Percentiles rank a stretch among this genome's conserved stretches.
Evolutionary conservation across 148 eudicot genomes (phyloP).

Genomic region (Rheum nobile): DNA sequence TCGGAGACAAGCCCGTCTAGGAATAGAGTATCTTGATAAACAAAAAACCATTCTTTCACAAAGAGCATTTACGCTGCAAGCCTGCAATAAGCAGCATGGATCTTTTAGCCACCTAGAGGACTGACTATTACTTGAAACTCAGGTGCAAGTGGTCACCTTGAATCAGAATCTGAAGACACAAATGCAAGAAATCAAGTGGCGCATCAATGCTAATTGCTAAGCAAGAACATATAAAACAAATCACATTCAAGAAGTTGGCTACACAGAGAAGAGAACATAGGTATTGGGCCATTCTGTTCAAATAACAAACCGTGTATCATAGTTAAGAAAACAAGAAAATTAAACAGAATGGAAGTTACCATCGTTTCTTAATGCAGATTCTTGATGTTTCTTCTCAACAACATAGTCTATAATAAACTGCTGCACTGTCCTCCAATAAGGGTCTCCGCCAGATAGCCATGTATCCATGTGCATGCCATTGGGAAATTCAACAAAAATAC

Average conservation of each 20-base stretch:
- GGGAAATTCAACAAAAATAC: constrained; percentile 74
- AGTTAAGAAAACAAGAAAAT: not conserved
- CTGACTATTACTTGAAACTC: not conserved
- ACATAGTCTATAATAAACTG: constrained; percentile 42
- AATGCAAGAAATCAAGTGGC: not conserved
- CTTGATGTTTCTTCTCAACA: constrained; percentile 22
- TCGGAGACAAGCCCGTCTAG: not conserved
- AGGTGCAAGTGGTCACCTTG: constrained; percentile 3
- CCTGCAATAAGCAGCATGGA: constrained; percentile 5
- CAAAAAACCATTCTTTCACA: not conserved
- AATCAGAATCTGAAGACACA: constrained; percentile 3
- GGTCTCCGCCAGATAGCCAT: constrained; percentile 90
- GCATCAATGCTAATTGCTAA: not conserved
- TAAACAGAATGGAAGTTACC: not conserved
- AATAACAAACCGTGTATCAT: not conserved
- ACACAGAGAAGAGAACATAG: not conserved
- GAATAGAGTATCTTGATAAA: not conserved
- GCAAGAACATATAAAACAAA: not conserved
- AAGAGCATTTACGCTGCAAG: not conserved
- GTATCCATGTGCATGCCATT: constrained; percentile 99
- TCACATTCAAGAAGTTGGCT: not conserved
- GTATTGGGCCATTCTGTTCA: not conserved
- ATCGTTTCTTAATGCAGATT: constrained; percentile 30
- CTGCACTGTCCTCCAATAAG: constrained; percentile 61
- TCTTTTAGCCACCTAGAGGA: not conserved